Base-by-base conservation (phyloP, 2,329 filamentous ascomycete species). In the Fusarium papillatum region DNA sequence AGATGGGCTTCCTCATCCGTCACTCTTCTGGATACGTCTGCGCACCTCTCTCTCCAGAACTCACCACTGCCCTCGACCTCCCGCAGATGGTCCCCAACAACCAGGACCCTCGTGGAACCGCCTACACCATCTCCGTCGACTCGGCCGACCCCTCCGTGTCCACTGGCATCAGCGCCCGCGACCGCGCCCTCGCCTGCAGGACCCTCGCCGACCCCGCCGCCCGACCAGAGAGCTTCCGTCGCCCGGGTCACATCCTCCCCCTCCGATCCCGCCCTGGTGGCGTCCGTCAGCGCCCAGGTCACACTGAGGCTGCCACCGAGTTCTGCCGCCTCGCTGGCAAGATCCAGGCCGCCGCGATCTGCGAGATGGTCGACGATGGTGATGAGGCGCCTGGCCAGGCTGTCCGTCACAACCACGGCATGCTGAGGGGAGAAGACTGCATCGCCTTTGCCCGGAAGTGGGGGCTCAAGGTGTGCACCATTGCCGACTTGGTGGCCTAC, bases 1-100 rank as follows among this genome's bases (percentile, higher is more conserved):
- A 98, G 86, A 97, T 98, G 93, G 95, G 95, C 80, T 99, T 98
- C 88, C 93, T 99, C 90, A 91, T 99, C 84, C 95, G 95, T 81
- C 92, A 98, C 88, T 94, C 94, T 46, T 95, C 95, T 5, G 97
- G 97, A 82, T 92, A 96, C 82, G 93, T 99, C 86, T 98, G 97
- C 91, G 94, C 94, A 0, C 96, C 97, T 19, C 89, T 98, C 72
- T 88, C 91, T 63, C 89, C 93, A 62, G 84, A 90, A 50, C 92
- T 94, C 80, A 93, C 95, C 82, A 88, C 89, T 66, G 85, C 88
- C 69, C 93, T 98, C 79, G 88, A 90, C 72, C 93, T 99, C 41
- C 96, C 96, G 1, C 95, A 95, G 84, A 99, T 99, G 97, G 95
- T 98, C 29, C 76, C 85, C 74, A 78, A 85, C 77, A 89, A 89